Evolutionary conservation across 805 yeast genomes (phyloP), one percentile per base, ranked within the genome.

Genomic region (Geotrichum ghanense): DNA sequence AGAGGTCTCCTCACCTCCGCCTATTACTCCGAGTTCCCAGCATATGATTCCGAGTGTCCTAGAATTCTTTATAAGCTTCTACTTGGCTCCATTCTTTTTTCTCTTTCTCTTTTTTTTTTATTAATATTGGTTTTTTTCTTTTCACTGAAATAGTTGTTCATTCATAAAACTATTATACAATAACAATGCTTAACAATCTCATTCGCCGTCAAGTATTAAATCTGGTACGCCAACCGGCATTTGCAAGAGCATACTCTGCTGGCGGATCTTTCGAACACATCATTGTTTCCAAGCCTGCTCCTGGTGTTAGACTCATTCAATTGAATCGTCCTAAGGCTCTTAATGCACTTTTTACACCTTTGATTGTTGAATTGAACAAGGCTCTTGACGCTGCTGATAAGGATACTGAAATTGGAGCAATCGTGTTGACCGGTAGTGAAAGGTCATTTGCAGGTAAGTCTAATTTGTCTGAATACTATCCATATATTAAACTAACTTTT

Each of bases 241-340:
- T 27, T 12, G 3, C 9, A 16, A 54, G 58, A 6, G 21, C 20
- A 9, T 52, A 52, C 45, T 46, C 53, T 45, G 52, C 53, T 5
- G 56, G 56, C 2, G 49, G 52, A 40, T 51, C 61, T 16, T 66
- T 63, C 50, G 70, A 68, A 55, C 60, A 57, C 50, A 61, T 68
- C 45, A 54, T 65, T 31, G 66, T 65, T n/a, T 61, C 70, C 27
- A 61, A 57, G 50, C 72, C 73, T 2, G 57, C 57, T 0, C 48
- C 58, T 1, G 70, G 71, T 25, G 74, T 71, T 22, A 56, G 64
- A 5, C 59, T 67, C 47, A 61, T 70, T 22, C 58, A 61, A 34
- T 54, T 70, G 42, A 65, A 70, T 57, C 67, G 74, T 23, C 74
- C 74, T 26, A 70, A 69, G 54, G 71, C 72, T 12, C 62, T 70